phyloP scores from a whole-genome alignment of 2,329 filamentous ascomycete species.

The Xylariales sp. region DNA sequence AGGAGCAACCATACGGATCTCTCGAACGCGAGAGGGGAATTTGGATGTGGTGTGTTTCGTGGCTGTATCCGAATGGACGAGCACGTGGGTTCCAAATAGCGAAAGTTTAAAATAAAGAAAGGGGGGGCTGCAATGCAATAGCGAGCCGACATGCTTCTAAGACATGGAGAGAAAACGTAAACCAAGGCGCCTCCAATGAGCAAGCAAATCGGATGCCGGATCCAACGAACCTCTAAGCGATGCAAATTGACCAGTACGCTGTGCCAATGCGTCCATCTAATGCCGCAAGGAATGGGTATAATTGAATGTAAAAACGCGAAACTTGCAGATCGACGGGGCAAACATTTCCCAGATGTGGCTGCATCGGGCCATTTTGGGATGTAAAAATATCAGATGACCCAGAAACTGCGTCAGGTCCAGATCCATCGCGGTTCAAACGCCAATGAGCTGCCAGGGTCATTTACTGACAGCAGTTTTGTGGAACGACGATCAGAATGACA shows the following conservation, averaged over 20 bases:
- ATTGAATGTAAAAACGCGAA: constrained; percentile 10
- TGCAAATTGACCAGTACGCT: constrained; percentile 24
- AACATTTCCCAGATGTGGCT: background rate
- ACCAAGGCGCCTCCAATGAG: constrained; percentile 15
- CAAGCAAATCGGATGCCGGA: constrained; percentile 23
- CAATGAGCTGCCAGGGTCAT: background rate
- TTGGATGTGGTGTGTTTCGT: background rate
- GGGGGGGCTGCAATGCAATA: constrained; percentile 6
- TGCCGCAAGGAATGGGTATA: constrained; percentile 25
- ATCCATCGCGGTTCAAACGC: background rate
- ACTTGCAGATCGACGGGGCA: constrained; percentile 11
- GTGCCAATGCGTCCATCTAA: constrained; percentile 28
- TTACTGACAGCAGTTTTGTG: background rate
- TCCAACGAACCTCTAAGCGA: constrained; percentile 25
- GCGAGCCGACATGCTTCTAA: constrained; percentile 14
- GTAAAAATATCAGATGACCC: too few relatives aligned
- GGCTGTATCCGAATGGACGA: background rate
- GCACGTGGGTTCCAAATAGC: background rate
- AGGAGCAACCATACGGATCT: constrained; percentile 10
- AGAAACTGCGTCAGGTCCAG: too few relatives aligned
- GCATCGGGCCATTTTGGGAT: background rate
- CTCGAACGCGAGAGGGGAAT: constrained; percentile 7
- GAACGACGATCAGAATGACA: constrained; percentile 48
- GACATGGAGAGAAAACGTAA: constrained; percentile 14
- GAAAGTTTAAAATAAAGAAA: constrained; percentile 7